These are phyloP conservation scores for Yarrowia bubula DNA, from an alignment of 805 yeast species.

Conservation along the genomic window DNA sequence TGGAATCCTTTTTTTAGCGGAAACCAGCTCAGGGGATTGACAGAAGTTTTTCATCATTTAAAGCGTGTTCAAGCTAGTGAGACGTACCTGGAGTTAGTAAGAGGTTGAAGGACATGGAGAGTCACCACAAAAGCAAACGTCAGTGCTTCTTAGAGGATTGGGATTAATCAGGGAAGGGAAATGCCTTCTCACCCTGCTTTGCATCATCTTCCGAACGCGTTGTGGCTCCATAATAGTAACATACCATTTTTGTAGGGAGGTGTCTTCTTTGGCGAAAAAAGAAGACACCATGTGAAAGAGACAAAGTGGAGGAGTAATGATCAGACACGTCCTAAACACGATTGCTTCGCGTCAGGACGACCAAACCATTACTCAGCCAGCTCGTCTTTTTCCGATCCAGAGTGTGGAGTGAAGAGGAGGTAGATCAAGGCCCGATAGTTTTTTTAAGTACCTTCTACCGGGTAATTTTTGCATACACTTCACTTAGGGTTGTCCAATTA, in stretches of 20 bases:
- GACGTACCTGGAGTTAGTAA: conserved; percentile 20
- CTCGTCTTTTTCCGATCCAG: background rate
- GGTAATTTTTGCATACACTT: background rate
- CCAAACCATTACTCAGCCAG: background rate
- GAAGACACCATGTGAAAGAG: background rate
- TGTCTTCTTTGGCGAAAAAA: background rate
- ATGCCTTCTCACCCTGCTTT: conserved; percentile 29
- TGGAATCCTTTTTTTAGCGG: conserved; percentile 25
- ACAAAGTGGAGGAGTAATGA: too few relatives aligned
- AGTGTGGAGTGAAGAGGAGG: background rate
- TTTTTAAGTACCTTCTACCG: conserved; percentile 14
- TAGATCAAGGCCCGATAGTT: background rate
- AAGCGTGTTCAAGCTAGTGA: background rate
- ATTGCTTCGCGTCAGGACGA: background rate
- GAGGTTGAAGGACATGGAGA: background rate
- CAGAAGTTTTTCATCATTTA: conserved; percentile 34
- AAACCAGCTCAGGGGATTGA: conserved; percentile 38
- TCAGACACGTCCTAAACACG: too few relatives aligned
- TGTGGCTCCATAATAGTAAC: background rate
- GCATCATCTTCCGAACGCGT: conserved; percentile 30
- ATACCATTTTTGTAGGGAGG: background rate
- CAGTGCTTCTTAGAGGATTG: conserved; percentile 38
- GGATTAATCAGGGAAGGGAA: conserved; percentile 29
- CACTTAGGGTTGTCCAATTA: conserved; percentile 4
- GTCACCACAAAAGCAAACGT: conserved; percentile 18